Evolutionary conservation across 139 green algal genomes (phyloP).

Genomic region (Coelastrella sp.): DNA sequence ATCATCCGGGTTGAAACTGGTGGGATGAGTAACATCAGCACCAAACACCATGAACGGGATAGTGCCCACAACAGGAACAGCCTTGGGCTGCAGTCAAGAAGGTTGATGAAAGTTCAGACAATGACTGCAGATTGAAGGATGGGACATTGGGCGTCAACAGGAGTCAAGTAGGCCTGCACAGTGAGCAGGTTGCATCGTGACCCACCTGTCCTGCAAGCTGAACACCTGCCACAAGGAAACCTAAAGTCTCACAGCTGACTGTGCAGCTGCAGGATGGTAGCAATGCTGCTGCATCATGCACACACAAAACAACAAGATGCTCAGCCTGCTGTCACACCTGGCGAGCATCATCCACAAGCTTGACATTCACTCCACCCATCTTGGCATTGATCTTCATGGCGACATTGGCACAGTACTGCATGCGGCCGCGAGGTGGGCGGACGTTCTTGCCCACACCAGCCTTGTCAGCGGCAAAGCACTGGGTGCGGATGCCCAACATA

Average conservation of each 20-base stretch:
- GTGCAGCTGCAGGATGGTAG: too few relatives aligned
- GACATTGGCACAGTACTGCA: conserved; percentile 80
- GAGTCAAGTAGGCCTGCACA: too few relatives aligned
- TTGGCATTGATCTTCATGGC: conserved; percentile 50
- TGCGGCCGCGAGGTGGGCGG: conserved; percentile 42
- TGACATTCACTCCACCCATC: conserved; percentile 75
- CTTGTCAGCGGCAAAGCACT: conserved; percentile 76
- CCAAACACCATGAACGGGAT: conserved; percentile 78
- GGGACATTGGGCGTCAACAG: background rate
- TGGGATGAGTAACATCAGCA: conserved; percentile 80
- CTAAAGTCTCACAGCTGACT: too few relatives aligned
- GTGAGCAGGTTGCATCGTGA: too few relatives aligned
- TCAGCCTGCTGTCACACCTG: background rate
- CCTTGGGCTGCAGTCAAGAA: background rate
- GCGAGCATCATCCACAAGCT: conserved; percentile 30
- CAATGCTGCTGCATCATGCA: background rate
- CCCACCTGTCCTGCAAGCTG: too few relatives aligned
- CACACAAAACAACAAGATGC: too few relatives aligned
- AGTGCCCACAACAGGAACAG: conserved; percentile 44
- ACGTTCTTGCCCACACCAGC: conserved; percentile 61
- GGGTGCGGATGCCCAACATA: conserved; percentile 62
- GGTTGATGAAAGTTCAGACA: background rate
- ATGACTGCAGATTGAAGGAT: background rate
- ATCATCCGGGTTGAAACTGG: conserved; percentile 54
- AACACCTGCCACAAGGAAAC: too few relatives aligned